Percentiles rank a stretch among this genome's conserved stretches.
Evolutionary conservation across 495 filamentous ascomycete species (phyloP).

Genomic region (Talaromyces adpressus): DNA sequence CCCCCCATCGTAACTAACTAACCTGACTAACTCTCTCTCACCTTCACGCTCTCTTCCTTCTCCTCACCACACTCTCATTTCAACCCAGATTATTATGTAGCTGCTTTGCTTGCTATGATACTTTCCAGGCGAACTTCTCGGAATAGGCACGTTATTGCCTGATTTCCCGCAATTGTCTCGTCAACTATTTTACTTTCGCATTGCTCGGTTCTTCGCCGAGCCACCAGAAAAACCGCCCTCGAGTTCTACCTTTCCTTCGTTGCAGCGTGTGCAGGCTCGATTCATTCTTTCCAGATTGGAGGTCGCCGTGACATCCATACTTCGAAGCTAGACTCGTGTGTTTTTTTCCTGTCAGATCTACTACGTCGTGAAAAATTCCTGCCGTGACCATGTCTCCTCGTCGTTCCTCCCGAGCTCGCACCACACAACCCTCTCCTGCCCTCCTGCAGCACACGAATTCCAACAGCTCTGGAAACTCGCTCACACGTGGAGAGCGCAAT

Average conservation of each 20-base stretch:
- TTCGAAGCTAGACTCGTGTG: not conserved
- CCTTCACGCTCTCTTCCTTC: conserved; percentile 11
- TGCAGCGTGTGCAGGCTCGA: not conserved
- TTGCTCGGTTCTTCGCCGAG: not conserved
- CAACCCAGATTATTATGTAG: conserved; percentile 41
- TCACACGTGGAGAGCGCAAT: conserved; percentile 59
- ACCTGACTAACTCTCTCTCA: not conserved
- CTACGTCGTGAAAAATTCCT: not conserved
- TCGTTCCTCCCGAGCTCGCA: conserved; percentile 86
- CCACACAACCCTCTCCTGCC: conserved; percentile 62
- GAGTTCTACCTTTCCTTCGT: not conserved
- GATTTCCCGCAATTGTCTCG: conserved; percentile 2
- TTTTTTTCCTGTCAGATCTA: not conserved
- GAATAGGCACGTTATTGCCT: conserved; percentile 4
- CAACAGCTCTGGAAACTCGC: conserved; percentile 68
- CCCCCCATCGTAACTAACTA: conserved; percentile 20
- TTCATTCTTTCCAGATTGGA: not conserved
- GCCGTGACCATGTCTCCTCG: conserved; percentile 57
- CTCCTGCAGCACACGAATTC: conserved; percentile 64
- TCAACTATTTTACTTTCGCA: not conserved
- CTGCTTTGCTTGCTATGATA: conserved; percentile 27
- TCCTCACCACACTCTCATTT: conserved; percentile 6
- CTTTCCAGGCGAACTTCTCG: conserved; percentile 19
- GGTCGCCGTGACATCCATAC: not conserved
- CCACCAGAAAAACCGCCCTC: not conserved